Evolutionary conservation across 2,329 filamentous ascomycete genomes (phyloP), one percentile per base, ranked within the genome.

Genomic region (Venturia oleaginea): DNA sequence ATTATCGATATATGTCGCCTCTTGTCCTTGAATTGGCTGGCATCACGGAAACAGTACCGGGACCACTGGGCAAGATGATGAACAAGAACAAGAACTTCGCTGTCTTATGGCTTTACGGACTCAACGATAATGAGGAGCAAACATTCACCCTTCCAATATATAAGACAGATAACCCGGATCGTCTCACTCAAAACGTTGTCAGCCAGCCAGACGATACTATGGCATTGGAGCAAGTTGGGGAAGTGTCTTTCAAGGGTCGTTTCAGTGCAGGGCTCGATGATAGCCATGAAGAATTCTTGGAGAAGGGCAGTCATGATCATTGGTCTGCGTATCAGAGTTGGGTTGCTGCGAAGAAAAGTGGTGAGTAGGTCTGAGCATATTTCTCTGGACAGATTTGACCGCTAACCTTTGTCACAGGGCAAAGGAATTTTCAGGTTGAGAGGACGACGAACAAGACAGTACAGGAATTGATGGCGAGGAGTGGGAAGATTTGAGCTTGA

Each of bases 201-300:
- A 57, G 51, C 51, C 15, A 57, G 22, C 51, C 51, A 19, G 51
- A 57, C 30, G 51, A 57, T 3, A 57, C 51, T 8, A 57, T 57
- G 51, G 51, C 51, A n/a, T 37, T 57, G 51, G 51, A 57, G 51
- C 51, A 57, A 34, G 51, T 57, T 34, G 51, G 51, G 19, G 51
- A 57, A 15, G 51, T 57, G 7, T 32, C 27, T 19, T 57, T 57
- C 51, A 34, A 34, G 17, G 51, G 51, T 8, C 30, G 51, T 15
- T 57, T 57, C 24, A 57, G 51, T 57, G 51, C 51, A 7, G 51
- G 51, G 10, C 51, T 57, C 2, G 51, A 57, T 22, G 51, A 34
- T 27, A 57, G 51, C 51, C 51, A 57, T 34, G 51, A 57, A 19
- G 51, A 57, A 19, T 57, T 57, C 34, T 11, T 57, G 15, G 27